phyloP scores from a whole-genome alignment of 768 basidiomycete genomes.

The Candolleomyces eurysporus region DNA sequence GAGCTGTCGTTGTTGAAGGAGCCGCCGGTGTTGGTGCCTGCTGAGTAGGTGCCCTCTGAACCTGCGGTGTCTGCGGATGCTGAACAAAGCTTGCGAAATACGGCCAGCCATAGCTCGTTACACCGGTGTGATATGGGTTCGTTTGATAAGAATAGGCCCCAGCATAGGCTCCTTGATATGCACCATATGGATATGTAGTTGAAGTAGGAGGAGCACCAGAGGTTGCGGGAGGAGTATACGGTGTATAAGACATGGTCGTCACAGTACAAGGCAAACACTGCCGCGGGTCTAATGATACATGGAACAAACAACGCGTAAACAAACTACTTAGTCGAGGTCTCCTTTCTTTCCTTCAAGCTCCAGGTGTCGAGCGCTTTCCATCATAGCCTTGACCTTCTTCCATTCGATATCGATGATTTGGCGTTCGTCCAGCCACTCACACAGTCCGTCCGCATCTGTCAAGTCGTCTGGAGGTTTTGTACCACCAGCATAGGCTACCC shows the following conservation, averaged over 20 bases:
- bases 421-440: constrained; percentile 77
- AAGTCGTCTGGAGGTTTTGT: constrained; percentile 63
- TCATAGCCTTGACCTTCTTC: constrained; percentile 67
- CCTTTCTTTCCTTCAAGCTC: constrained; percentile 49
- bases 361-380: constrained; percentile 68
- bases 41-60: constrained; percentile 12
- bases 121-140: constrained; percentile 57
- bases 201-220: constrained; percentile 44
- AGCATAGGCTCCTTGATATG: constrained; percentile 55
- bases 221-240: constrained; percentile 22
- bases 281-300: neutral
- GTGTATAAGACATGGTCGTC: constrained; percentile 21
- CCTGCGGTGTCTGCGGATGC: constrained; percentile 31
- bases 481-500: constrained; percentile 54
- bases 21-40: constrained; percentile 17
- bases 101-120: constrained; percentile 72
- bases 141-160: constrained; percentile 52
- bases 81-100: constrained; percentile 64
- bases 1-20: neutral
- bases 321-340: constrained; percentile 22
- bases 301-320: constrained; percentile 12
- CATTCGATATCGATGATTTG: constrained; percentile 67
- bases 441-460: constrained; percentile 71
- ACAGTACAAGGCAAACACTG: neutral
- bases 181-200: constrained; percentile 63